A percentile compares a stretch with the other conserved stretches of the same genome.
Conservation (phyloP, 768 basidiomycete species). For the Boletus pseudo-olivaceus region DNA sequence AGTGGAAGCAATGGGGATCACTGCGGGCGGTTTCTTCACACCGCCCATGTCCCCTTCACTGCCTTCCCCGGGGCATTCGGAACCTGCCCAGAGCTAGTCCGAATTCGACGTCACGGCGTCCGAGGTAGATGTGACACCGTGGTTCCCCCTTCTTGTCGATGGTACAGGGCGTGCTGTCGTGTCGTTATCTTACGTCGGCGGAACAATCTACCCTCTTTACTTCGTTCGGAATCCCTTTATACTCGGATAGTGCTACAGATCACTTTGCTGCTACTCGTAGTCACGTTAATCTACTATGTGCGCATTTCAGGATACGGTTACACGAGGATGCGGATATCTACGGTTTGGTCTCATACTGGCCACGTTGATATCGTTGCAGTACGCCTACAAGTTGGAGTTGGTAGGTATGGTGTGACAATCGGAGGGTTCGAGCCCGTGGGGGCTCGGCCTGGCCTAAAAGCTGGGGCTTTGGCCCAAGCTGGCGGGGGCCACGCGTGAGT, state of each 20-base stretch:
- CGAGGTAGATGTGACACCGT: not conserved
- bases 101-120: too few species aligned
- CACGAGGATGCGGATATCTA: too few species aligned
- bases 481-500: too few species aligned
- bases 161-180: not conserved
- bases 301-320: not conserved
- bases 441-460: too few species aligned
- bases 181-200: not conserved
- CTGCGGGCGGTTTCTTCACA: conserved; percentile 74
- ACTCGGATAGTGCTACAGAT: not conserved
- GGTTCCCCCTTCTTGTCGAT: not conserved
- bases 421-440: too few species aligned
- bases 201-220: not conserved
- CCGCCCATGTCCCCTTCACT: conserved; percentile 42
- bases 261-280: not conserved
- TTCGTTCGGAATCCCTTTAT: not conserved
- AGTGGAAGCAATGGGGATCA: conserved; percentile 73
- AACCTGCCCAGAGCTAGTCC: conserved; percentile 2
- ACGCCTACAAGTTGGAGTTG: too few species aligned
- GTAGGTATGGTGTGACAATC: too few species aligned
- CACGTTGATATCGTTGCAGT: too few species aligned
- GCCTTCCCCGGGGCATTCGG: conserved; percentile 10
- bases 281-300: not conserved
- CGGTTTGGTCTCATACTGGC: too few species aligned
- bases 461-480: too few species aligned